Conservation (phyloP, 306 rosid species). For the Senna siamea region DNA sequence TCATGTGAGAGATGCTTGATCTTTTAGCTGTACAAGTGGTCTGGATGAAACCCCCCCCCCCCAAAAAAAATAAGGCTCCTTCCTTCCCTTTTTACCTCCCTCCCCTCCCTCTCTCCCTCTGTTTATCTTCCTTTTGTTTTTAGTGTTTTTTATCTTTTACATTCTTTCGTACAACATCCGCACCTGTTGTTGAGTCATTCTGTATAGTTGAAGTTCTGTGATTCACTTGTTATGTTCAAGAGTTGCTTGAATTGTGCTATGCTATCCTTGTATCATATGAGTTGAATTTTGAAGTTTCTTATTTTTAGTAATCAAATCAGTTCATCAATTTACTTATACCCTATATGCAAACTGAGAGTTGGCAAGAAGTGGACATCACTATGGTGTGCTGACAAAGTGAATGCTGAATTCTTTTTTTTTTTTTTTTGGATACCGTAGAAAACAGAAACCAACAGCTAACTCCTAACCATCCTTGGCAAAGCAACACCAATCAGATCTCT, state of each 20-base stretch:
- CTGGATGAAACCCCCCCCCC: neutral
- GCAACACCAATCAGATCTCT: too few species aligned
- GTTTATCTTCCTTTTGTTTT: neutral
- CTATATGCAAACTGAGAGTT: neutral
- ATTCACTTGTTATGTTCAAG: neutral
- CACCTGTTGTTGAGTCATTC: neutral
- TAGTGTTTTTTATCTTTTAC: neutral
- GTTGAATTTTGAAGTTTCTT: neutral
- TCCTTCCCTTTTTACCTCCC: too few species aligned
- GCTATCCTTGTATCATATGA: neutral
- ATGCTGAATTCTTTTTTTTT: neutral
- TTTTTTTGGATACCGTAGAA: too few species aligned
- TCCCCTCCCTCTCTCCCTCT: neutral
- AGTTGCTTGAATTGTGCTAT: constrained; percentile 13
- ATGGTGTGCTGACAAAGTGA: neutral
- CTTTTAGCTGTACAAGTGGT: constrained; percentile 1
- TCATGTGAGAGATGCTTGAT: constrained; percentile 12
- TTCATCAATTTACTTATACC: neutral
- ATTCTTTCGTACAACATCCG: neutral
- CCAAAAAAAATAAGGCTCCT: too few species aligned
- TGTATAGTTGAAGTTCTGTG: constrained; percentile 1
- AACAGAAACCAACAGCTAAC: too few species aligned
- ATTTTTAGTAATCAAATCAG: neutral
- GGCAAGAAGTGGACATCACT: neutral
- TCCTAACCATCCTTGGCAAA: too few species aligned